Base-by-base conservation (phyloP, 2,329 filamentous ascomycete species). In the Apiospora saccharicola region DNA sequence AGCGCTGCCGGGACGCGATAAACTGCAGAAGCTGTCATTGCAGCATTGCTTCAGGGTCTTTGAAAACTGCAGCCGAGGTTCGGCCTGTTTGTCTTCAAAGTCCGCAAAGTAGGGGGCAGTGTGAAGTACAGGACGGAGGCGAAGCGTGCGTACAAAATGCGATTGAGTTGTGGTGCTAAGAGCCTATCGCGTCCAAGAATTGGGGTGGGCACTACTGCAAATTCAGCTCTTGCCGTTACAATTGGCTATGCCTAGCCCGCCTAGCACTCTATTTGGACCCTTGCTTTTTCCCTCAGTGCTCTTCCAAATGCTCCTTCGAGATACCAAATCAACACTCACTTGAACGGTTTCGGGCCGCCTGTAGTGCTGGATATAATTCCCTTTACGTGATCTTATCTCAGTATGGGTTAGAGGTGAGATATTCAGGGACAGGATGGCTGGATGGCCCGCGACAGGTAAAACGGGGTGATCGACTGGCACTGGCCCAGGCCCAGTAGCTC, bases 1-100 rank as follows among this genome's bases (percentile, higher is more conserved):
- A 64, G 57, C 8, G 57, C 34, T 64, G 34, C 30, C 12, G 57
- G 57, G 19, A 64, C 34, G 30, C 57, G 57, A 41, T 41, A 64
- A 41, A 22, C 34, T 64, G 57, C 57, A n/a, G 57, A 22, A 41
- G 57, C 57, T n/a, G 30, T 64, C 57, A 64, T 64, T 4, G 57
- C 57, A 41, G 57, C 57, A 64, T 64, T 37, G 30, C 19, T 22
- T 14, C 57, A 13, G 41, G 10, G 22, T 22, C 57, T 41, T 64
- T 2, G 13, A n/a, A 64, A 13, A 30, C 4, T 41, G 22, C 8
- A 41, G 34, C 57, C 57, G 57, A 41, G 34, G 57, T 13, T 41
- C 34, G 22, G 34, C 19, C 34, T 4, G 8, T 37, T 30, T 37
- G 30, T 61, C 30, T 22, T 14, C 34, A n/a, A 13, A 41, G 57